Evolutionary conservation across 768 basidiomycete genomes (phyloP), one percentile per base, ranked within the genome.

Genomic region (Trametes cinnabarina): DNA sequence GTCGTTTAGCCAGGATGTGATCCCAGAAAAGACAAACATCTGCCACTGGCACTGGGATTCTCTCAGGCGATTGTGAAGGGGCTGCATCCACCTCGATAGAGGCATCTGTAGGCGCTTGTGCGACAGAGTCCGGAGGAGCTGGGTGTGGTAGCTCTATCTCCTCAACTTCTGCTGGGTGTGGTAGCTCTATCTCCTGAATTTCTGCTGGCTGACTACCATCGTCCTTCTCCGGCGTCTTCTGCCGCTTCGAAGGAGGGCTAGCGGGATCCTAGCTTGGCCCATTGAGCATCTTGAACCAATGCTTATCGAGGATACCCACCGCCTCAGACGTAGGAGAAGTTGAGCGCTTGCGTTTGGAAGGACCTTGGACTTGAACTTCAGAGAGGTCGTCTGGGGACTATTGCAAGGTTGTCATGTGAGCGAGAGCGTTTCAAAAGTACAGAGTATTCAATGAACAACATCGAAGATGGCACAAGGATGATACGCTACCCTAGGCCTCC

Each of bases 301-400:
- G 9, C 5, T 50, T 23, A 17, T 11, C 17, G 17, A 19, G 35
- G 14, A 15, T 19, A 58, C 51, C 35, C 26, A 65, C 53, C 8
- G 32, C 43, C 26, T 34, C 17, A 8, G 15, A 17, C 3, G n/a
- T 30, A 5, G 57, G 35, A 2, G 49, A 26, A 8, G 30, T 14
- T 1, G 55, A 56, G 39, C 52, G 43, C 40, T 67, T 67, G 28
- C 69, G 61, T 50, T 68, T 70, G 34, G 62, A 59, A n/a, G 63
- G 60, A 17, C 65, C 64, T n/a, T n/a, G n/a, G n/a, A n/a, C n/a
- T n/a, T n/a, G n/a, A n/a, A n/a, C n/a, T 32, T 32, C 30, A 32
- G 6, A 12, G 12, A 32, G 30, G 7, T 32, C 30, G 30, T 32
- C 6, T 12, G 30, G 12, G 7, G 30, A 32, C 30, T 32, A 7